Evolutionary conservation across 768 basidiomycete genomes (phyloP).

Genomic region (Psilocybe tampanensis): DNA sequence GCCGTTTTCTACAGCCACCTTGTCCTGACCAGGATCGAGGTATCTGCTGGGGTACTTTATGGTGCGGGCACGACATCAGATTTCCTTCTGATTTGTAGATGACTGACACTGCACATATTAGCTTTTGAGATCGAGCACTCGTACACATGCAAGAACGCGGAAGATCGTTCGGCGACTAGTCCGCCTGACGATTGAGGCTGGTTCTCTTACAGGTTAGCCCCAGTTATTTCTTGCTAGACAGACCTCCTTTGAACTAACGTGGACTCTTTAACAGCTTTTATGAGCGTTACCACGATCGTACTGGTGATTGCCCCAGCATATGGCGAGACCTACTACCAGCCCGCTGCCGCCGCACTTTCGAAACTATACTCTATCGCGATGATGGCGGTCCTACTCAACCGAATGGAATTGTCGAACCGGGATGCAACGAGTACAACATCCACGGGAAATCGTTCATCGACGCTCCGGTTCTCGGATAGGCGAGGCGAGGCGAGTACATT

Average conservation of each 20-base stretch:
- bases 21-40: not conserved
- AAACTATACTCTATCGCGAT: constrained; percentile 2
- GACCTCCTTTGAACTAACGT: not conserved
- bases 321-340: not conserved
- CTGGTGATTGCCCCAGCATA: not conserved
- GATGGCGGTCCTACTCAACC: not conserved
- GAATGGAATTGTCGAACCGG: not conserved
- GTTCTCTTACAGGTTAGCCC: not conserved
- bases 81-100: no score
- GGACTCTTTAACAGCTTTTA: not conserved
- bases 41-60: not conserved
- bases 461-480: no score
- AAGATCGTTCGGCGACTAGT: not conserved
- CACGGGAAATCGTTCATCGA: no score
- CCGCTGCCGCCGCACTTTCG: not conserved
- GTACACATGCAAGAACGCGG: not conserved
- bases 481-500: no score
- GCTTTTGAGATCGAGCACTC: not conserved
- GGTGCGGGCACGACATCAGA: not conserved
- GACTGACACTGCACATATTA: not conserved
- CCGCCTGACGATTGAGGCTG: not conserved
- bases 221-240: not conserved
- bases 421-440: not conserved
- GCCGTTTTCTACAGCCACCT: not conserved
- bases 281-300: not conserved